Base-by-base conservation (phyloP, 2,329 filamentous ascomycete genomes). In the Phialocephala sp. region DNA sequence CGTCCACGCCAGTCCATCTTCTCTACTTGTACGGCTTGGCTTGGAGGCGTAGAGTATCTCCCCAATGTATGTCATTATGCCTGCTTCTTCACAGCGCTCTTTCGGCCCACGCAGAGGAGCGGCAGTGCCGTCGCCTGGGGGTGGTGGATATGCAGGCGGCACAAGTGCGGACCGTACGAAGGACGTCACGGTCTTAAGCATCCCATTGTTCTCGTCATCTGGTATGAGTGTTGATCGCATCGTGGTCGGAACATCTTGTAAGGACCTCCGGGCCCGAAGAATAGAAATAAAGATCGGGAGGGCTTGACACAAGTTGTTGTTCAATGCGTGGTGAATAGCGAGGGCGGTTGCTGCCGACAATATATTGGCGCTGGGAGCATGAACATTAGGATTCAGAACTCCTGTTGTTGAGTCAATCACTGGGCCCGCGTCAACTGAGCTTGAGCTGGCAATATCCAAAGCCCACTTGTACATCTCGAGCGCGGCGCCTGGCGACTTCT, bases 211-310 rank as follows among this genome's bases (percentile, higher is more conserved):
- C 60, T 61, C 69, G 39, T 66, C 72, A 20, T 66, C 54, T 18
- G 58, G 55, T 22, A 62, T 61, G 32, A 70, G 54, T 6, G 66
- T 63, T 37, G 70, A 63, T 47, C 64, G 4, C 69, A 71, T 43
- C 63, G 66, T 59, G 69, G 68, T 0, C 77, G 77, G 18, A 77
- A 72, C 9, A 74, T 54, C 75, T 62, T 80, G 84, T 56, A 80
- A 88, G 74, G 72, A 89, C 78, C 91, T 88, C 27, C 93, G 88
- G 9, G 93, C 91, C 69, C 92, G 89, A 12, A 98, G 87, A 54
- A 97, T 82, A 35, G 93, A 97, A 47, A 97, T 84, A 73, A 97
- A 91, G 60, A 97, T 91, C 2, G 94, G 92, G 1, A 98, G 84
- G 1, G 94, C 92, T 4, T 83, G 79, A 8, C 86, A 78, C 20